These are phyloP conservation scores for Hibiscus trionum DNA, from an alignment of 345 rosid genomes.

Conservation along the genomic window DNA sequence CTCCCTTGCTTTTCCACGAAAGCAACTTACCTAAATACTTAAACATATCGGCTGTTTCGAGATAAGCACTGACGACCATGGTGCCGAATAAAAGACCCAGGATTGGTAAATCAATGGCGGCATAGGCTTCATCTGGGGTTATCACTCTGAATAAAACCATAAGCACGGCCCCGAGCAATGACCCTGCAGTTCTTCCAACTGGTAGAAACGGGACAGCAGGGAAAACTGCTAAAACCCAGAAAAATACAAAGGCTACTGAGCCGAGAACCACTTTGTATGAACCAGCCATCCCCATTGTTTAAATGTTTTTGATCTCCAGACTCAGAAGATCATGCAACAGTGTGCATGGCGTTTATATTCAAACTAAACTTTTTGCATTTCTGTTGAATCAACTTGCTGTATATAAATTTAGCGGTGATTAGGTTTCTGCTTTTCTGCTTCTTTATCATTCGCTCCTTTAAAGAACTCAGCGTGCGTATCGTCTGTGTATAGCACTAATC, in stretches of 20 bases:
- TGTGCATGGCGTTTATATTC: no score
- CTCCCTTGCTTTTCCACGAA: constrained; percentile 63
- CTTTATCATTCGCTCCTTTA: no score
- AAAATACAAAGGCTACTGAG: constrained; percentile 54
- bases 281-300: constrained; percentile 56
- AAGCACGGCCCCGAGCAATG: constrained; percentile 73
- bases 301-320: no score
- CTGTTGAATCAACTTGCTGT: no score
- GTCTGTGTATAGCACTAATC: no score
- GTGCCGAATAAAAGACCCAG: constrained; percentile 88
- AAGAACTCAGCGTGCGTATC: no score
- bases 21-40: constrained; percentile 63
- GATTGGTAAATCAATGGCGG: constrained; percentile 72
- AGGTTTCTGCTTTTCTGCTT: no score
- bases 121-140: constrained; percentile 67
- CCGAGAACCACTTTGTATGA: constrained; percentile 47
- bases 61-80: constrained; percentile 77
- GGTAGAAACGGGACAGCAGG: constrained; percentile 73
- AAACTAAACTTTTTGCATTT: no score
- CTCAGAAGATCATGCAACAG: no score
- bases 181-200: constrained; percentile 85
- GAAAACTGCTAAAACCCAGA: constrained; percentile 85
- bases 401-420: no score
- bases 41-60: constrained; percentile 78
- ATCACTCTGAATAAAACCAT: constrained; percentile 74